A percentile compares a stretch with the other conserved stretches of the same genome.
Evolutionary conservation across 768 basidiomycete species (phyloP).

Genomic region (Mycena chlorophos): DNA sequence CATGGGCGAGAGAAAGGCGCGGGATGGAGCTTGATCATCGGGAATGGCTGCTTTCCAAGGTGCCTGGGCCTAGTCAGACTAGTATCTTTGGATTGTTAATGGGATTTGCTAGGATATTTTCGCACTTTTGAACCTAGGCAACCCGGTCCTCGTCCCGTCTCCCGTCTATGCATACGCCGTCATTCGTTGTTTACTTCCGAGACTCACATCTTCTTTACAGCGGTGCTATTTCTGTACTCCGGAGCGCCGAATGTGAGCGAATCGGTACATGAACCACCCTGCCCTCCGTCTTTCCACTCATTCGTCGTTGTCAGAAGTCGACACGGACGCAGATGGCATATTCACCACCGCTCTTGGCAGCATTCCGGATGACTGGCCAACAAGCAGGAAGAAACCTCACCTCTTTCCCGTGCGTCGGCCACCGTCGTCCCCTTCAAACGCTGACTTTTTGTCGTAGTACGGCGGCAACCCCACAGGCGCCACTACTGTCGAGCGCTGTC

Average conservation of each 20-base stretch:
- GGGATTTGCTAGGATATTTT: slow-evolving; percentile 57
- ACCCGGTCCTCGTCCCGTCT: slow-evolving; percentile 78
- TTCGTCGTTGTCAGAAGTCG: slow-evolving; percentile 54
- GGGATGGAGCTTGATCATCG: slow-evolving; percentile 78
- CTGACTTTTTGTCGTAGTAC: slow-evolving; percentile 45
- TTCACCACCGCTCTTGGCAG: slow-evolving; percentile 56
- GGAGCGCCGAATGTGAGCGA: slow-evolving; percentile 52
- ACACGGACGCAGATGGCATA: slow-evolving; percentile 75
- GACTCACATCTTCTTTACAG: slow-evolving; percentile 33
- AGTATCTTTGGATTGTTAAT: neutral
- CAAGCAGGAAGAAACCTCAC: slow-evolving; percentile 68
- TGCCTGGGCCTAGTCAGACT: slow-evolving; percentile 37
- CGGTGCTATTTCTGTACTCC: slow-evolving; percentile 66
- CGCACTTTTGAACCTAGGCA: slow-evolving; percentile 74
- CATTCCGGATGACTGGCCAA: slow-evolving; percentile 77
- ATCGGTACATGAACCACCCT: slow-evolving; percentile 47
- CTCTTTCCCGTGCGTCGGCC: slow-evolving; percentile 57
- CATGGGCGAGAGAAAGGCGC: slow-evolving; percentile 64
- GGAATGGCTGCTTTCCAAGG: slow-evolving; percentile 86
- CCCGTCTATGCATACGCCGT: slow-evolving; percentile 77
- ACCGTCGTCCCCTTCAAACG: slow-evolving; percentile 3
- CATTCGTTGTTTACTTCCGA: slow-evolving; percentile 17
- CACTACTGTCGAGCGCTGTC: slow-evolving; percentile 64
- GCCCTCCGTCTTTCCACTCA: slow-evolving; percentile 1
- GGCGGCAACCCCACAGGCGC: slow-evolving; percentile 89